Evolutionary conservation across 2,329 filamentous ascomycete genomes (phyloP), one percentile per base, ranked within the genome.

Genomic region (Eurotiales sp.): DNA sequence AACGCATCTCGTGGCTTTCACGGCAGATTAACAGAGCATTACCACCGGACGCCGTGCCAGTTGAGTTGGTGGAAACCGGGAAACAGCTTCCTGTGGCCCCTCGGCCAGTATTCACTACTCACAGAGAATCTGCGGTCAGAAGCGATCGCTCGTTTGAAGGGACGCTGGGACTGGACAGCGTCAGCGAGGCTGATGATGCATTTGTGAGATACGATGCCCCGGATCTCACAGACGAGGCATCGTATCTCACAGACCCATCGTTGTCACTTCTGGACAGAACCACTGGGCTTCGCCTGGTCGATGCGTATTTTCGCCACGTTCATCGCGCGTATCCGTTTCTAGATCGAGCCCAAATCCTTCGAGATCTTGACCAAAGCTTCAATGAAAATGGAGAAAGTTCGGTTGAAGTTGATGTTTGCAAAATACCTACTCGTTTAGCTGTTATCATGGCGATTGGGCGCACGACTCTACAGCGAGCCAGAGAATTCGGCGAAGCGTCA

Each of bases 391-490:
- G 37, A 15, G 53, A 60, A 19, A 10, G 6, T 29, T 11, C 25
- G 6, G 25, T 29, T 32, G 29, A 32, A 14, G 3, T 32, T 32
- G 10, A 32, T 8, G 29, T 32, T 12, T 32, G 29, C 12, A 32
- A 32, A 4, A 64, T 66, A 25, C 65, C 67, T 4, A 75, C 69
- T 4, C 51, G 72, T 4, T 55, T 75, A 3, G 73, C 72, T 53
- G 67, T 76, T 4, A 64, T 76, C 55, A 74, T 76, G 70, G 73
- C 74, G 21, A 75, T 77, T 32, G 73, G 74, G 0, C 73, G 69
- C 46, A 75, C 72, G 0, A 76, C 72, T 0, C 57, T 76, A 15
- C 67, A 73, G 53, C 63, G 74, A 1, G 72, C 71, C 1, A 72
- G 72, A 1, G 69, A 75, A 50, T 63, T 73, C 1, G 65, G 71